A percentile compares a stretch with the other conserved stretches of the same genome.
Evolutionary conservation across 2,329 filamentous ascomycete species (phyloP).

Genomic region (Ophiostoma sp.): DNA sequence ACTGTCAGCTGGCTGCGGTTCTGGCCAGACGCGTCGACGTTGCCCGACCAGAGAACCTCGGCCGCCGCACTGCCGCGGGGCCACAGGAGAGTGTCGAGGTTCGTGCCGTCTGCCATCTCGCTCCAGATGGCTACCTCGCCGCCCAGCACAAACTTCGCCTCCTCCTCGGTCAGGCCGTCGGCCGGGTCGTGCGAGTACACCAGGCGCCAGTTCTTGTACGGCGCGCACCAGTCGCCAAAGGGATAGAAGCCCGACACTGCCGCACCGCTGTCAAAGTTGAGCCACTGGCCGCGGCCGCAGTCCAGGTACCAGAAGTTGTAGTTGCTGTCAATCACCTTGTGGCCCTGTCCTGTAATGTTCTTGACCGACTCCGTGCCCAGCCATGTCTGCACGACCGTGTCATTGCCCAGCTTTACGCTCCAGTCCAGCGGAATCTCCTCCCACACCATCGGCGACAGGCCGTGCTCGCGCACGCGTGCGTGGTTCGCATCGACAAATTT

Average conservation of each 20-base stretch:
- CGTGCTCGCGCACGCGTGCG: constrained; percentile 54
- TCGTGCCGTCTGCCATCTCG: constrained; percentile 71
- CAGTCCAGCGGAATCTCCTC: constrained; percentile 78
- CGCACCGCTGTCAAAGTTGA: constrained; percentile 60
- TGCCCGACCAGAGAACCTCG: constrained; percentile 76
- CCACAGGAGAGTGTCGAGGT: constrained; percentile 72
- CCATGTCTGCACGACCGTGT: constrained; percentile 78
- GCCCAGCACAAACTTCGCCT: constrained; percentile 65
- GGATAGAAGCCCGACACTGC: constrained; percentile 54
- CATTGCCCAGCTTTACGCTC: constrained; percentile 65
- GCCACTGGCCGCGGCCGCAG: constrained; percentile 74
- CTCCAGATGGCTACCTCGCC: constrained; percentile 79
- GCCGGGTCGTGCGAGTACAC: constrained; percentile 77
- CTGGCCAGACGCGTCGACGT: constrained; percentile 57
- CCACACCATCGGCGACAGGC: constrained; percentile 74
- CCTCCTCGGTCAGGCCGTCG: constrained; percentile 53
- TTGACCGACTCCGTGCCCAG: constrained; percentile 58
- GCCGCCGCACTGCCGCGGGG: constrained; percentile 67
- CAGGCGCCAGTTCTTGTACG: constrained; percentile 73
- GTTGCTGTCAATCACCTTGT: constrained; percentile 68
- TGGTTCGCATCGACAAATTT: constrained; percentile 69
- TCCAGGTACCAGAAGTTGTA: constrained; percentile 81
- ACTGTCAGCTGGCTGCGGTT: constrained; percentile 69
- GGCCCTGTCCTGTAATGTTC: constrained; percentile 54
- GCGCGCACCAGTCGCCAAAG: constrained; percentile 75